Evolutionary conservation across 225 moss, liverwort and hornwort species (phyloP), one percentile per base, ranked within the genome.

Genomic region (Takakia lepidozioides): DNA sequence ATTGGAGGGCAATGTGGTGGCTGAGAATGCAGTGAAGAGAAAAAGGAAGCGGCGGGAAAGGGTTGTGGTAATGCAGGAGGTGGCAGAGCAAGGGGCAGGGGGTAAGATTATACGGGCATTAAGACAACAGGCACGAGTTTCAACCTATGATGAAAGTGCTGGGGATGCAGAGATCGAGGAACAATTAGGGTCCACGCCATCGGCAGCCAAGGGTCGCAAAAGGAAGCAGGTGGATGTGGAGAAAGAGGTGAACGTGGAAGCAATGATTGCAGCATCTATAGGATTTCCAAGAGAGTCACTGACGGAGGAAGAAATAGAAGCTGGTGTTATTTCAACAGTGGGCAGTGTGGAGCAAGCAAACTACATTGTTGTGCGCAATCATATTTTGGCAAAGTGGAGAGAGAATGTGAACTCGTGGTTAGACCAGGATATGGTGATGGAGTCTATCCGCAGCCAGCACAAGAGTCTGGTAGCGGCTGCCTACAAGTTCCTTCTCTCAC

Each of bases 331-430:
- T 13, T 23, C 47, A 22, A 32, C 42, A 27, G 52, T 61, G 39
- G 57, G 67, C 35, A 52, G 57, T n/a, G 24, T 1, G 32, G 54
- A 75, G 38, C 54, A 75, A 60, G 45, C 27, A 39, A 70, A 67
- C 21, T 80, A 68, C 42, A 74, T 80, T 18, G 49, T 57, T 44
- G 67, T 75, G 29, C 25, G 71, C 9, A 80, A 80, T 44, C 68
- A 80, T 43, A 71, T 80, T 27, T 61, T 80, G 39, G 58, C 71
- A 26, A 68, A 60, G 40, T 75, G 80, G 75, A 75, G 71, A 46
- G 57, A 68, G 17, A 80, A 71, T 5, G 48, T 71, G 2, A 49
- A 60, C 28, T 9, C 27, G 10, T 75, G 57, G 16, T 60, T 80
- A 27, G 27, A 60, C 13, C 41, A 67, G 67, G 56, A 54, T 8